These are phyloP conservation scores for Balamuthia mandrillaris DNA, from an alignment of 208 protist genomes.

Conservation along the genomic window DNA sequence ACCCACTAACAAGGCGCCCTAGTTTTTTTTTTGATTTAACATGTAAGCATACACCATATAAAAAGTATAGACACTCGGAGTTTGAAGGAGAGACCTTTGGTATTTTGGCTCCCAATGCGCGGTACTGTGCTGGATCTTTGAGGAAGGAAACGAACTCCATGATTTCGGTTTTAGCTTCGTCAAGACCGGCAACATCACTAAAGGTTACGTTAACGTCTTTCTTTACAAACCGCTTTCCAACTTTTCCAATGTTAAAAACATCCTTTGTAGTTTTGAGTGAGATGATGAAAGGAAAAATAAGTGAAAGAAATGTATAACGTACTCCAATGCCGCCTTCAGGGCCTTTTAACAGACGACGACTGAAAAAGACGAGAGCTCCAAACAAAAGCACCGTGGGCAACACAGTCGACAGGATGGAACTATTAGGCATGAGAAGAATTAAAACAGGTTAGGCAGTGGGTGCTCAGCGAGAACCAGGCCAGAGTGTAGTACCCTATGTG, in stretches of 20 bases:
- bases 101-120: conserved; percentile 90
- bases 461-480: neutral
- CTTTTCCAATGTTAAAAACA: neutral
- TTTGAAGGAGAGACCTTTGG: conserved; percentile 74
- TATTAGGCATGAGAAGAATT: neutral
- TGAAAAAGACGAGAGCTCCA: neutral
- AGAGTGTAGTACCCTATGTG: neutral
- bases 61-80: neutral
- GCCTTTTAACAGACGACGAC: neutral
- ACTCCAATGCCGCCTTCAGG: neutral
- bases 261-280: neutral
- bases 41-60: neutral
- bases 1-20: conserved; percentile 87
- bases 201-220: conserved; percentile 64
- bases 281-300: neutral
- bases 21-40: no score
- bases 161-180: conserved; percentile 95
- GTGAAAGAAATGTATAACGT: neutral
- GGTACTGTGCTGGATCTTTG: conserved; percentile 91
- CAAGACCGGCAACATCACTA: conserved; percentile 91
- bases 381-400: neutral
- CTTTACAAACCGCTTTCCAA: conserved; percentile 48
- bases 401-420: neutral
- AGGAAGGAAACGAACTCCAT: conserved; percentile 97
- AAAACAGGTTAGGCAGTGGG: neutral